Conservation (phyloP, 768 basidiomycete genomes). For the Leccinum disarticulatum region DNA sequence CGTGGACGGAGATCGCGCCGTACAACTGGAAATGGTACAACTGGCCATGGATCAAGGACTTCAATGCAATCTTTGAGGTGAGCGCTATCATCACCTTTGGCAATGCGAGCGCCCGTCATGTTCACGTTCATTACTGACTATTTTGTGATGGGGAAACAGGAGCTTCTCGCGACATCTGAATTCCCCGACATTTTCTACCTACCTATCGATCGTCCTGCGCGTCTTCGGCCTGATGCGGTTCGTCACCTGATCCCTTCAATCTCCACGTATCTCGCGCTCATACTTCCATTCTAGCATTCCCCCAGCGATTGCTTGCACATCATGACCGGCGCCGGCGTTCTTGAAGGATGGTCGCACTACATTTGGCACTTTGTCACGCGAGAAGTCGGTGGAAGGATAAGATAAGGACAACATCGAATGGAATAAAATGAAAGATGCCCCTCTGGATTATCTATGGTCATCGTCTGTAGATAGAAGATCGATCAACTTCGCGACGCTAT, state of each 20-base stretch:
- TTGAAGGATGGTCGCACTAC: constrained; percentile 53
- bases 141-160: constrained; percentile 30
- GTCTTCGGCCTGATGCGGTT: constrained; percentile 65
- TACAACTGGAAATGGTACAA: constrained; percentile 57
- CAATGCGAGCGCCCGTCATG: neutral
- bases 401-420: constrained; percentile 6
- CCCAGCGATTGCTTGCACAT: constrained; percentile 48
- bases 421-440: neutral
- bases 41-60: constrained; percentile 60
- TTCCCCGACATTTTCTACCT: constrained; percentile 60
- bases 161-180: constrained; percentile 38
- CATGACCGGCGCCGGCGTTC: constrained; percentile 45
- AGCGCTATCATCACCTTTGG: constrained; percentile 3
- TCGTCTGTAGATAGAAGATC: neutral
- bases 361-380: constrained; percentile 48
- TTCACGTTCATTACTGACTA: constrained; percentile 1
- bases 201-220: constrained; percentile 58
- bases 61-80: constrained; percentile 62
- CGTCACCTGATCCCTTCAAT: constrained; percentile 22
- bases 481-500: neutral
- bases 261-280: neutral
- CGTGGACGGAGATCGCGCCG: constrained; percentile 47
- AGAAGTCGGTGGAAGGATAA: constrained; percentile 33
- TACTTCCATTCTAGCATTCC: constrained; percentile 34
- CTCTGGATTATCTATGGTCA: neutral